phyloP scores from a whole-genome alignment of 345 rosid species.

The Corymbia maculata region DNA sequence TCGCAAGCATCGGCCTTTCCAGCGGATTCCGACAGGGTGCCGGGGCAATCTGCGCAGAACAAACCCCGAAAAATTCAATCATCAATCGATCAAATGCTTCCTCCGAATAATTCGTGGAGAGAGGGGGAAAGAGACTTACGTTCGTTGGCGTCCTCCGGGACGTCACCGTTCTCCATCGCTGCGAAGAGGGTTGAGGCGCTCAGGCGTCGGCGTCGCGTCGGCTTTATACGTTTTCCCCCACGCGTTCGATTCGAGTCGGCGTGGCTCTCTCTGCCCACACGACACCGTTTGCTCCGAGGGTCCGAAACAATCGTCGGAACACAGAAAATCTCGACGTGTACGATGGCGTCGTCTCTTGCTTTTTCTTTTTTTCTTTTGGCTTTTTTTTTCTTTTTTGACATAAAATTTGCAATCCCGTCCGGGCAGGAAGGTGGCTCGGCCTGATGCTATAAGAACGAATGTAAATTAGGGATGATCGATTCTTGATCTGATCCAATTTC shows the following conservation, averaged over 20 bases:
- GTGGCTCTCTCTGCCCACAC: neutral
- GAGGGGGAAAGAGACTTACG: constrained; percentile 8
- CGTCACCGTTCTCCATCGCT: constrained; percentile 52
- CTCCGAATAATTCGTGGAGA: neutral
- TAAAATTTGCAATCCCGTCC: no score
- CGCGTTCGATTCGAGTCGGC: neutral
- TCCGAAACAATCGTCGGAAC: neutral
- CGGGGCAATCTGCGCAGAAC: constrained; percentile 65
- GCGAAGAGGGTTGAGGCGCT: neutral
- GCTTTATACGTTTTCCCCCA: neutral
- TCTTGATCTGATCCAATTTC: no score
- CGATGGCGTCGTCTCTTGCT: neutral
- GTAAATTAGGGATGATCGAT: no score
- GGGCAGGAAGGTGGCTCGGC: no score
- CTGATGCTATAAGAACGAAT: neutral
- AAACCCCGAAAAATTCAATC: neutral
- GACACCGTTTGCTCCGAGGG: neutral
- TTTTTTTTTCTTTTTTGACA: no score
- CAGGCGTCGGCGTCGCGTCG: neutral
- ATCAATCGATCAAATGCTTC: neutral
- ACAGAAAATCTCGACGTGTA: neutral
- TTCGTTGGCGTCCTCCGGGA: constrained; percentile 64
- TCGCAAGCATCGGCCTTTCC: constrained; percentile 76
- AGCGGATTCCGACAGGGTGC: constrained; percentile 64
- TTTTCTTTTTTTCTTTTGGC: neutral